Conservation (phyloP, 148 eudicot genomes). For the Chenopodium quinoa region DNA sequence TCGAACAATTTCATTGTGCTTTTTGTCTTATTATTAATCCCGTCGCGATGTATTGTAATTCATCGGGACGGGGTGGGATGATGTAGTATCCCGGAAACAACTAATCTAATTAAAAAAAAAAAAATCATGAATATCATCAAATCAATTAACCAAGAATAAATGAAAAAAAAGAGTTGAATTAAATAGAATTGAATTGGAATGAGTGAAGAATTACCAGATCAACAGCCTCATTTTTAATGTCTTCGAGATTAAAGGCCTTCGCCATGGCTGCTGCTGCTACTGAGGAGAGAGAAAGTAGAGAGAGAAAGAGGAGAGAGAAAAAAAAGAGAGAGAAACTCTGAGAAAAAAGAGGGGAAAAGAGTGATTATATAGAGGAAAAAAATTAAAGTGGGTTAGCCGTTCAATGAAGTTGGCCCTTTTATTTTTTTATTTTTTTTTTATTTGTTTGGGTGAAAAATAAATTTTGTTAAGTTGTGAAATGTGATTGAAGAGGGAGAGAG, state of each 20-base stretch:
- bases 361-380: conserved; percentile 21
- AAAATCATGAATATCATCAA: neutral
- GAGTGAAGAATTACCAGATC: conserved; percentile 61
- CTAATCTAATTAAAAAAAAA: neutral
- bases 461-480: conserved; percentile 4
- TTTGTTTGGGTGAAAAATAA: neutral
- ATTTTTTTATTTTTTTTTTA: neutral
- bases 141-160: neutral
- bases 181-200: neutral
- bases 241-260: conserved; percentile 58
- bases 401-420: conserved; percentile 26
- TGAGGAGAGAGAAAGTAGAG: conserved; percentile 10
- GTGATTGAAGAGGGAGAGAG: neutral
- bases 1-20: no score
- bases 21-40: no score
- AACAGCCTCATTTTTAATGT: conserved; percentile 77
- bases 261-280: conserved; percentile 19
- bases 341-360: neutral
- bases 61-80: no score
- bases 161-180: no score
- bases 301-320: neutral
- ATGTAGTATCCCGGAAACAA: no score
- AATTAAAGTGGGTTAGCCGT: conserved; percentile 22
- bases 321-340: neutral
- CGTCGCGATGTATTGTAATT: no score